Evolutionary conservation across 1,284 basidiomycete genomes (phyloP), one percentile per base, ranked within the genome.

Genomic region (Fistulina hepatica): DNA sequence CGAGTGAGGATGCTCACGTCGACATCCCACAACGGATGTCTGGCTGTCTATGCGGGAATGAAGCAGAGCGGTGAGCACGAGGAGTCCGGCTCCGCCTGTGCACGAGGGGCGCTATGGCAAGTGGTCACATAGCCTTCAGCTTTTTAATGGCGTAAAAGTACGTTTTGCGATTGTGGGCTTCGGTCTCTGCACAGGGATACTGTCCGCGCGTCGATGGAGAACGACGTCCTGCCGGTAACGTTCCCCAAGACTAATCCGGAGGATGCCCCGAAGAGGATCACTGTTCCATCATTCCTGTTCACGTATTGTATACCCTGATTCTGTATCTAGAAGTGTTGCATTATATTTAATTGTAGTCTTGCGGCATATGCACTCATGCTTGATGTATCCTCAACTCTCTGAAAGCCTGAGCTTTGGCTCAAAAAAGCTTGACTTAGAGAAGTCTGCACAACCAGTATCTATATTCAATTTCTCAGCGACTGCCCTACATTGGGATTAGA

Each of bases 51-150:
- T 8, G 65, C 61, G 2, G 57, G 61, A 40, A 49, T 47, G 21
- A 48, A 52, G n/a, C 28, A 49, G 20, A 48, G 56, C 7, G 41
- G 41, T 11, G 43, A 52, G 24, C 47, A 51, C n/a, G 53, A 58
- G 6, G 52, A 58, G 33, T 44, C 48, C 7, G 57, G 49, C 0
- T 64, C 60, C 27, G 47, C 53, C n/a, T 9, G 51, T 65, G 15
- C 58, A 52, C n/a, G 65, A 67, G 48, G 49, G 64, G 2, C 47
- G 50, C 6, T 54, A 44, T 27, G 64, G 62, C n/a, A 61, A 54
- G 27, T 63, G 63, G 43, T 51, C 52, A 13, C 50, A 64, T 13
- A 56, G 57, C 2, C 39, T 66, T 33, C 51, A 54, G 23, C 48
- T 68, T 12, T 62, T 65, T 8, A 41, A 52, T 34, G 61, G 60